Base-by-base conservation (phyloP, 805 yeast species). In the Tetrapisispora nanseiensis region DNA sequence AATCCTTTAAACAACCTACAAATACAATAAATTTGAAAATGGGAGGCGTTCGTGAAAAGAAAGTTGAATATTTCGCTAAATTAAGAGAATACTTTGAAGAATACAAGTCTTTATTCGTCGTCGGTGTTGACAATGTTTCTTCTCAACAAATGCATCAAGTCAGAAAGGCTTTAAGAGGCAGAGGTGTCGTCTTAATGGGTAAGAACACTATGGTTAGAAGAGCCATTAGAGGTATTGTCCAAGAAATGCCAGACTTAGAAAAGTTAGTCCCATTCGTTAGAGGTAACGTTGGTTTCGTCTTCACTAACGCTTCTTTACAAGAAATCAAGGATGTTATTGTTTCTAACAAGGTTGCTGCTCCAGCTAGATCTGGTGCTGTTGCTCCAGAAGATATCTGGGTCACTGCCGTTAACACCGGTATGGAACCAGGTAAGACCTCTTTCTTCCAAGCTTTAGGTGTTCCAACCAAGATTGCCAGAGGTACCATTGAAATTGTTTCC, bases 381-480 rank as follows among this genome's bases (percentile, higher is more conserved):
- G 97, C 99, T 65, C 97, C 97, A 71, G 82, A 71, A 70, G 97
- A 90, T 68, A 97, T 92, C 66, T 86, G 80, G 82, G 83, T 92
- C 60, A 95, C 95, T 69, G 97, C 97, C 63, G 94, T 95, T 74
- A 92, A 92, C 95, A 92, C 99, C 62, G 97, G 97, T 84, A 89
- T 92, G 95, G 98, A 92, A 78, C 99, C 99, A 74, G 97, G 97
- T 83, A 92, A 92, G 86, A 92, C 99, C 67, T 92, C 98, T 69
- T 92, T 92, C 95, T 92, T 92, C 97, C 99, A 92, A 82, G 98
- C 99, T 69, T 82, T 92, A 66, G 97, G 97, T 86, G 96, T 92
- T 66, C 98, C 98, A 81, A 92, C 99, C 86, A 92, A 92, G 94
- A 92, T 92, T 87, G 92, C 95, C 74, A 89, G 99, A 85, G 99